Conservation (phyloP, 169 alveolate genomes). For the Cryptosporidium viatorum region DNA sequence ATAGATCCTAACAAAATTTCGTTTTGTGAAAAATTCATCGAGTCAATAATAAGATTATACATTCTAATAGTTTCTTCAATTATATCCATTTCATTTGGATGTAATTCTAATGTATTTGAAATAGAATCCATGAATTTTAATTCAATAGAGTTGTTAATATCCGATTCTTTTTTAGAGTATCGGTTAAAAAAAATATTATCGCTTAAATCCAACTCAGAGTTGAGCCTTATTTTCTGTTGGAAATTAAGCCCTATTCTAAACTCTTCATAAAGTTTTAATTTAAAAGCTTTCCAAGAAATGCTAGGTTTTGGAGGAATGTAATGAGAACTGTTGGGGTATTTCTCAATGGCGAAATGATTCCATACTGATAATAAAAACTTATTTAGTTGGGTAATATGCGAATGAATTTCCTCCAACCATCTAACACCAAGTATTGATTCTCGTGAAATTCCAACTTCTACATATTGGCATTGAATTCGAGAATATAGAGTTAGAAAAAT, state of each 20-base stretch:
- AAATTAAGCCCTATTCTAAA: constrained; percentile 43
- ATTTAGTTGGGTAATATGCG: constrained; percentile 16
- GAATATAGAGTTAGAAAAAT: constrained; percentile 32
- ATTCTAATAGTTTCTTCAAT: constrained; percentile 18
- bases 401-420: constrained; percentile 48
- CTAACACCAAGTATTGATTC: constrained; percentile 58
- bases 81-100: not conserved
- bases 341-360: constrained; percentile 10
- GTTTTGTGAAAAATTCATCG: not conserved
- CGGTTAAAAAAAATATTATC: constrained; percentile 5
- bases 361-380: constrained; percentile 21
- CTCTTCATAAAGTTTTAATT: constrained; percentile 31
- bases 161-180: constrained; percentile 23
- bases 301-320: constrained; percentile 65
- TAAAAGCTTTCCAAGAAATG: constrained; percentile 60
- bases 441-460: constrained; percentile 34
- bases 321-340: constrained; percentile 12
- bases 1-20: constrained; percentile 43
- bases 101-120: not conserved
- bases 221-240: constrained; percentile 22
- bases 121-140: constrained; percentile 40
- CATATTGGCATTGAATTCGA: constrained; percentile 44
- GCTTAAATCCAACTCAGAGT: constrained; percentile 10
- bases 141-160: constrained; percentile 31
- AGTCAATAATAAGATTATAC: constrained; percentile 13